Percentiles rank a stretch among this genome's conserved stretches.
These are phyloP conservation scores for Cercospora sesami DNA, from an alignment of 2,329 filamentous ascomycete species.

Conservation along the genomic window DNA sequence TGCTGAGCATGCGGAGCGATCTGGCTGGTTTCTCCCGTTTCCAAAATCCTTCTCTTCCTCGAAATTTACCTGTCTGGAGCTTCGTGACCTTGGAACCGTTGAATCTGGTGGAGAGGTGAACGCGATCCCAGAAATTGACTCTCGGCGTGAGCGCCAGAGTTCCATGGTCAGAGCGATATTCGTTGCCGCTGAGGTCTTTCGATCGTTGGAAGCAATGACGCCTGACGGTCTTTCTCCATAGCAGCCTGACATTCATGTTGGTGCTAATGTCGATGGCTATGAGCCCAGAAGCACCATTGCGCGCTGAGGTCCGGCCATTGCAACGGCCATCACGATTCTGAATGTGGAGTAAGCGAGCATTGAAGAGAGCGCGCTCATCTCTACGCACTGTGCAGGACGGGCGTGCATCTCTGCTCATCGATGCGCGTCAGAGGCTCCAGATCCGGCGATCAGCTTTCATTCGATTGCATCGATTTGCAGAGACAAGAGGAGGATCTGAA, in stretches of 20 bases:
- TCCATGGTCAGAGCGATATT: background rate
- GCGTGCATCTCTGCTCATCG: too few relatives aligned
- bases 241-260: background rate
- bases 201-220: background rate
- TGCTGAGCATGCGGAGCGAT: background rate
- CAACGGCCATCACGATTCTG: too few relatives aligned
- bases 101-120: background rate
- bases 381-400: too few relatives aligned
- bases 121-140: background rate
- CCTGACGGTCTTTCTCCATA: background rate
- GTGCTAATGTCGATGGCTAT: background rate
- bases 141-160: too few relatives aligned
- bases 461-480: too few relatives aligned
- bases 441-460: too few relatives aligned
- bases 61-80: background rate
- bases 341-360: too few relatives aligned
- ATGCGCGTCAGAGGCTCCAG: too few relatives aligned
- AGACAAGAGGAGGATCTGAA: too few relatives aligned
- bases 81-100: background rate
- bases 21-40: background rate
- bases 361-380: too few relatives aligned
- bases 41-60: background rate
- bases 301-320: too few relatives aligned
- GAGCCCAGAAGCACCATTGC: background rate
- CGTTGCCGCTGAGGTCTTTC: background rate